Evolutionary conservation across 2,329 filamentous ascomycete species (phyloP), one percentile per base, ranked within the genome.

Genomic region (Cordyceps cicadae): DNA sequence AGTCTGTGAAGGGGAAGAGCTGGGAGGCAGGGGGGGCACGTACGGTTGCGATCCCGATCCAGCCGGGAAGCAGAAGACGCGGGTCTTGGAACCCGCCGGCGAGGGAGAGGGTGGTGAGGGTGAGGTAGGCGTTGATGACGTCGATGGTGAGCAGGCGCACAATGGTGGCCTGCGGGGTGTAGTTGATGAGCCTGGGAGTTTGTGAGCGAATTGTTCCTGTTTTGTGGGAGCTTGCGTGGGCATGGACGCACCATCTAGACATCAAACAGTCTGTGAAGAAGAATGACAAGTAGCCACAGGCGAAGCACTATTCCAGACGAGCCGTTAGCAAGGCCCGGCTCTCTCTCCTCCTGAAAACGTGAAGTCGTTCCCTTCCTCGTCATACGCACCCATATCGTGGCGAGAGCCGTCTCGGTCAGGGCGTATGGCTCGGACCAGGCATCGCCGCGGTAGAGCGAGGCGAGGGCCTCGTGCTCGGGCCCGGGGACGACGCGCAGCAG

Each of bases 191-290:
- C 90, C 88, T 89, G 62, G 5, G 24, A 5, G 19, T 2, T 29
- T 41, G 41, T 45, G 7, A 48, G 54, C 26, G 6, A 19, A 19
- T 14, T 1, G 24, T 26, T 3, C 8, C 14, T n/a, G n/a, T 5
- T 26, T 37, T 11, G 7, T 46, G 14, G 7, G 3, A 19, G 32
- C 7, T 8, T 9, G 19, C 50, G 37, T 34, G 39, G 46, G 45
- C 79, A 50, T 70, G 39, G 48, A 45, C 79, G 49, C 69, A 89
- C 87, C 89, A 92, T 74, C 89, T 80, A 63, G 88, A 91, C 88
- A 92, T 92, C 68, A 92, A 82, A 73, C 88, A 90, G 74, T 92
- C 89, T 61, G 88, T 89, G 71, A 92, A 92, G 76, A 90, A 89
- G 73, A 90, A 92, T 55, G 87, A 88, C 63, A 92, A 81, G 72